phyloP scores from a whole-genome alignment of 2,329 filamentous ascomycete genomes.

The Rosellinia necatrix region DNA sequence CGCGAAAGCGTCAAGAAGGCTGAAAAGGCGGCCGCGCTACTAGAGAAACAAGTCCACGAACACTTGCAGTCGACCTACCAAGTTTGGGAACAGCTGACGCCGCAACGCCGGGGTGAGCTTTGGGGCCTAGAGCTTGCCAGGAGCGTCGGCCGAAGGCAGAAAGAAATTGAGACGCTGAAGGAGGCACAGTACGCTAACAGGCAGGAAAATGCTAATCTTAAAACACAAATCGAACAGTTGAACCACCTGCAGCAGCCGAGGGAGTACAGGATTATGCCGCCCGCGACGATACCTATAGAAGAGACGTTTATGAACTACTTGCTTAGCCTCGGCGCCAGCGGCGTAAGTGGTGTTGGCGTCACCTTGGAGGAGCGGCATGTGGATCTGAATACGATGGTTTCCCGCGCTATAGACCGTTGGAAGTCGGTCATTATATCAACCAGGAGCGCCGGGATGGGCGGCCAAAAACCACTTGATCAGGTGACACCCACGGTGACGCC shows the following conservation, averaged over 20 bases:
- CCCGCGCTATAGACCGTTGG: conserved; percentile 64
- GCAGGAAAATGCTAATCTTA: conserved; percentile 63
- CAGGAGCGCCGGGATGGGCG: conserved; percentile 53
- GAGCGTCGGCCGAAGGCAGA: conserved; percentile 61
- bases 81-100: conserved; percentile 72
- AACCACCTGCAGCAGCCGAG: conserved; percentile 63
- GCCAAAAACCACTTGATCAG: conserved; percentile 55
- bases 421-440: conserved; percentile 62
- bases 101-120: conserved; percentile 60
- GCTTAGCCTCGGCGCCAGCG: conserved; percentile 51
- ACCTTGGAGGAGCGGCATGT: conserved; percentile 55
- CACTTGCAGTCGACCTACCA: conserved; percentile 79
- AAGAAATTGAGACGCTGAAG: conserved; percentile 57
- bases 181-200: conserved; percentile 55
- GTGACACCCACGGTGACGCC: conserved; percentile 32
- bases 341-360: conserved; percentile 49
- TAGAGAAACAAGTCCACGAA: conserved; percentile 71
- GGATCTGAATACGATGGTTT: conserved; percentile 57
- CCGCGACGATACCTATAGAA: conserved; percentile 57
- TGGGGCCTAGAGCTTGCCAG: conserved; percentile 67
- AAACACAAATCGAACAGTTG: conserved; percentile 62
- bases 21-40: conserved; percentile 57
- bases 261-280: conserved; percentile 60
- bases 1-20: conserved; percentile 54
- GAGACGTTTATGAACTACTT: conserved; percentile 53